Conservation (phyloP, 768 basidiomycete species). For the Pisolithus tinctorius region DNA sequence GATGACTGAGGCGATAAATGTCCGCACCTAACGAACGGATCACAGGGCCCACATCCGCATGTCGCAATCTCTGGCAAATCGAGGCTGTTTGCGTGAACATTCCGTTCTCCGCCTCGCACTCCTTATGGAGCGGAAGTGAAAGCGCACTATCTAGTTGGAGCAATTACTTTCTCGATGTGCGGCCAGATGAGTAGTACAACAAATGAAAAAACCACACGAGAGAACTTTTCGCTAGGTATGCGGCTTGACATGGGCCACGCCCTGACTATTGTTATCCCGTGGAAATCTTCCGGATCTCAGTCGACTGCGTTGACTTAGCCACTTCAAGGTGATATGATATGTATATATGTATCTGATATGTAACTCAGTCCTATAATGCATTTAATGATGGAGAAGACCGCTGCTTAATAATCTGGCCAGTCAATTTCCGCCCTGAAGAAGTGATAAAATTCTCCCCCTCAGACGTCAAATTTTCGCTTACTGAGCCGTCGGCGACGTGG, state of each 20-base stretch:
- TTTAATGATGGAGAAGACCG: slow-evolving; percentile 15
- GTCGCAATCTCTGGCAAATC: slow-evolving; percentile 11
- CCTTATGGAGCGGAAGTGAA: slow-evolving; percentile 27
- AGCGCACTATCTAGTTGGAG: not conserved
- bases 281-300: no score
- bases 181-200: no score
- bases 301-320: no score
- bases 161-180: no score
- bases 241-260: no score
- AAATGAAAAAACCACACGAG: no score
- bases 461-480: slow-evolving; percentile 25
- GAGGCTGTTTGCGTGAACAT: slow-evolving; percentile 9
- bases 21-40: slow-evolving; percentile 26
- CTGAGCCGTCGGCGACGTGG: slow-evolving; percentile 26
- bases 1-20: slow-evolving; percentile 22
- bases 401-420: slow-evolving; percentile 3
- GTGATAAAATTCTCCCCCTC: slow-evolving; percentile 9
- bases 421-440: slow-evolving; percentile 14
- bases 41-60: slow-evolving; percentile 12
- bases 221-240: no score
- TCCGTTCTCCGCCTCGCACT: slow-evolving; percentile 9
- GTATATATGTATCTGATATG: no score
- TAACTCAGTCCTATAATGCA: no score
- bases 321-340: no score
- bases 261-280: not conserved